A percentile compares a stretch with the other conserved stretches of the same genome.
Conservation (phyloP, 75 land plant genomes). For the Picea glauca region DNA sequence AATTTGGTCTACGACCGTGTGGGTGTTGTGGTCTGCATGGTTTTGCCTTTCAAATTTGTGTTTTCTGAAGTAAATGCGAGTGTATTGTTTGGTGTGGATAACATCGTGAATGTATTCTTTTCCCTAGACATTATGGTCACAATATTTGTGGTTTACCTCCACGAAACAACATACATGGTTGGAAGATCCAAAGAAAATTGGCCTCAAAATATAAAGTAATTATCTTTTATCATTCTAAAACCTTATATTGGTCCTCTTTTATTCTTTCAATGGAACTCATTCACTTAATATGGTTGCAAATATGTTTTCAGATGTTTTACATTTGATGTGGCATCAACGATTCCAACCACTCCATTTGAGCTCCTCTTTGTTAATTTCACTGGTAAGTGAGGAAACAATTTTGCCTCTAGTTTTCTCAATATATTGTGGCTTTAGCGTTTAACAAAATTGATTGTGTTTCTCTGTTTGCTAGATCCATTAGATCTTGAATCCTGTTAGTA, state of each 20-base stretch:
- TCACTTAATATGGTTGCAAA: slow-evolving; percentile 2
- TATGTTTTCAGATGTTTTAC: slow-evolving; percentile 31
- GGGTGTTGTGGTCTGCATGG: slow-evolving; percentile 75
- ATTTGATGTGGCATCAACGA: slow-evolving; percentile 39
- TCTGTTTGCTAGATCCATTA: no score
- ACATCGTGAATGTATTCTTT: slow-evolving; percentile 59
- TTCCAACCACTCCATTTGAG: slow-evolving; percentile 17
- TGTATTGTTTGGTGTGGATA: slow-evolving; percentile 33
- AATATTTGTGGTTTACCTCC: slow-evolving; percentile 70
- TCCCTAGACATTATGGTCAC: slow-evolving; percentile 60
- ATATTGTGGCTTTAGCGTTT: slow-evolving; percentile 75
- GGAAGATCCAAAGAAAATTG: slow-evolving; percentile 49
- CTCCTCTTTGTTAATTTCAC: slow-evolving; percentile 28
- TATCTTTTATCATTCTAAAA: not conserved
- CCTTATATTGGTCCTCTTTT: not conserved
- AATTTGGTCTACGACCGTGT: not conserved
- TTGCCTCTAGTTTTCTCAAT: slow-evolving; percentile 44
- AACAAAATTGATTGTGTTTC: slow-evolving; percentile 28
- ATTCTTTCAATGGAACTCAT: no score
- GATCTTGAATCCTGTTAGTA: no score
- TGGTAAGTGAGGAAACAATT: slow-evolving; percentile 15
- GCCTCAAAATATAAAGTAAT: slow-evolving; percentile 17
- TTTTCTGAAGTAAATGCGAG: slow-evolving; percentile 34
- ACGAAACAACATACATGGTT: slow-evolving; percentile 45
- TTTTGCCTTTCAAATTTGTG: slow-evolving; percentile 66